Percentiles rank a stretch among this genome's conserved stretches.
phyloP scores from a whole-genome alignment of 148 eudicot species.

The Simmondsia chinensis region DNA sequence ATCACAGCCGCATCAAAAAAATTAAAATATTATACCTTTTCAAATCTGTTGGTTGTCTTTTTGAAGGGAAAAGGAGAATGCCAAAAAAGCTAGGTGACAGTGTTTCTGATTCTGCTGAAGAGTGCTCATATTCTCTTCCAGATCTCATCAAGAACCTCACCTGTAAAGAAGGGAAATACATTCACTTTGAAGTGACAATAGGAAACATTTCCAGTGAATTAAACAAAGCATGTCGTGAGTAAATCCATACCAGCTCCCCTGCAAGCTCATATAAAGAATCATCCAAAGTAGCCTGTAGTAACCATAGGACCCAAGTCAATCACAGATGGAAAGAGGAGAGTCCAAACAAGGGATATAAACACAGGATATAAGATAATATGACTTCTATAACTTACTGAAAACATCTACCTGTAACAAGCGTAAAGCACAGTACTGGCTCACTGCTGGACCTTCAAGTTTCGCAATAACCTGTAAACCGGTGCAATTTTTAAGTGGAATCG shows the following conservation, averaged over 20 bases:
- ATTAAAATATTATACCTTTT: slow-evolving; percentile 48
- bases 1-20: no score
- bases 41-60: slow-evolving; percentile 56
- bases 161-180: slow-evolving; percentile 40
- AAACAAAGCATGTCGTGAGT: no score
- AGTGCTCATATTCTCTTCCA: slow-evolving; percentile 81
- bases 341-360: not conserved
- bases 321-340: not conserved
- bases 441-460: slow-evolving; percentile 93
- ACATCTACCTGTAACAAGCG: slow-evolving; percentile 81
- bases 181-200: no score
- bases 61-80: slow-evolving; percentile 60
- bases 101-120: slow-evolving; percentile 51
- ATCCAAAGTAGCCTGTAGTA: slow-evolving; percentile 79
- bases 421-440: slow-evolving; percentile 93
- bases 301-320: slow-evolving; percentile 13
- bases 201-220: no score
- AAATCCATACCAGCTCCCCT: slow-evolving; percentile 97
- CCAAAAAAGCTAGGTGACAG: slow-evolving; percentile 76
- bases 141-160: slow-evolving; percentile 96
- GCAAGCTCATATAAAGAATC: slow-evolving; percentile 97
- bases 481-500: slow-evolving; percentile 4
- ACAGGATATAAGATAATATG: no score
- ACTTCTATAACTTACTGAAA: no score
- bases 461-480: slow-evolving; percentile 70